Conservation (phyloP, 331 rosid species). For the Quercus phellos region DNA sequence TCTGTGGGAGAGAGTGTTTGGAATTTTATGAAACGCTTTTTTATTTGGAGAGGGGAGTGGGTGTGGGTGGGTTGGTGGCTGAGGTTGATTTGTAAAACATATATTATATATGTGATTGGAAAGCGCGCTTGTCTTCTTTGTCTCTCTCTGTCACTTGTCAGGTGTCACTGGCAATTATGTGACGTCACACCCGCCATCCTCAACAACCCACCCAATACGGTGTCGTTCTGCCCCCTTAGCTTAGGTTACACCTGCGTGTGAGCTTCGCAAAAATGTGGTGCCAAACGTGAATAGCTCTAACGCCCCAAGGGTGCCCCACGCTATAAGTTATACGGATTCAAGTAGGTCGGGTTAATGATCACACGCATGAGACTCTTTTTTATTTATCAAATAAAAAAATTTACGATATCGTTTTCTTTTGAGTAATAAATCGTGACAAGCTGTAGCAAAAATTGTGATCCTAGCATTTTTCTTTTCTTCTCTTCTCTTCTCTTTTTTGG, state of each 20-base stretch:
- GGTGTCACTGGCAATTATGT: not conserved
- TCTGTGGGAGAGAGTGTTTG: not conserved
- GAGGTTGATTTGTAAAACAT: not conserved
- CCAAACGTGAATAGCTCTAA: fast-evolving
- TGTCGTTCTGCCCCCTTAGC: not conserved
- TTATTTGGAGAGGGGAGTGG: not conserved
- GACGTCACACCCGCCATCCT: not conserved
- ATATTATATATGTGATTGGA: not conserved
- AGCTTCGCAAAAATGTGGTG: no score
- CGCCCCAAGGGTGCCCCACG: fast-evolving
- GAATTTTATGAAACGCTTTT: not conserved
- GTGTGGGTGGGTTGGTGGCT: not conserved
- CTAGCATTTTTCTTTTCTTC: fast-evolving
- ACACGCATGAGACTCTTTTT: fast-evolving
- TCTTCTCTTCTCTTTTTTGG: not conserved
- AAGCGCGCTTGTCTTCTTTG: not conserved
- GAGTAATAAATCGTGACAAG: fast-evolving
- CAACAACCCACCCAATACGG: no score
- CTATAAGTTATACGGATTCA: fast-evolving
- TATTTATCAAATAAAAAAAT: no score
- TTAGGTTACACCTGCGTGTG: no score
- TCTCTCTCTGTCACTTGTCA: not conserved
- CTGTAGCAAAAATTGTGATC: no score
- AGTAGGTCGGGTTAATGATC: fast-evolving
- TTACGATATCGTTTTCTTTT: fast-evolving